These are phyloP conservation scores for Saccharomycopsis babjevae DNA, from an alignment of 805 yeast species.

Conservation along the genomic window DNA sequence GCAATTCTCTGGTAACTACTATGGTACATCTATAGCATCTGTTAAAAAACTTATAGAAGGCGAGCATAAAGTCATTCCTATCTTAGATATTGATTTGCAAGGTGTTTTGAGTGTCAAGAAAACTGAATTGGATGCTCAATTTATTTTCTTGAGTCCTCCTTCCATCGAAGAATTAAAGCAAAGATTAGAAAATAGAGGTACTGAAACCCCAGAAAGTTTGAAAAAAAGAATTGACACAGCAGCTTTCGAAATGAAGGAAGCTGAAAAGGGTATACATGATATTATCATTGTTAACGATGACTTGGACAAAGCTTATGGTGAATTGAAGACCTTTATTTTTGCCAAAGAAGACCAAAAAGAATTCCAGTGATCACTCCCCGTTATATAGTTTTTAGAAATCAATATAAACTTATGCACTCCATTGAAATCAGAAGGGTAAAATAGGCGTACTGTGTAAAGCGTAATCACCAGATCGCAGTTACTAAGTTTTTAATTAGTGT, in stretches of 20 bases:
- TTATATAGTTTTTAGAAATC: neutral
- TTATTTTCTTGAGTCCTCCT: slow-evolving; percentile 86
- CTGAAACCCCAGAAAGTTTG: slow-evolving; percentile 82
- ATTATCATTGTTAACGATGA: slow-evolving; percentile 82
- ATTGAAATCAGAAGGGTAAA: too few species aligned
- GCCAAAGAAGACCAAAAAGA: slow-evolving; percentile 22
- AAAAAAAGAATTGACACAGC: slow-evolving; percentile 84
- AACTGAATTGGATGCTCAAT: slow-evolving; percentile 75
- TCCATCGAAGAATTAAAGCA: slow-evolving; percentile 64
- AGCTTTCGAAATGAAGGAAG: slow-evolving; percentile 75
- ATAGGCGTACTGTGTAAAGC: too few species aligned
- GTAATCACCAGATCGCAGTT: too few species aligned
- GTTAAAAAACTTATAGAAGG: slow-evolving; percentile 62
- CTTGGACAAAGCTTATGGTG: slow-evolving; percentile 75
- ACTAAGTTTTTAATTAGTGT: too few species aligned
- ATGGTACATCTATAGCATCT: slow-evolving; percentile 85
- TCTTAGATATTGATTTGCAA: slow-evolving; percentile 97
- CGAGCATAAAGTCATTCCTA: slow-evolving; percentile 62
- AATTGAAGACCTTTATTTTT: slow-evolving; percentile 70
- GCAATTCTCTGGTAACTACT: slow-evolving; percentile 93
- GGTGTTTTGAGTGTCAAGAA: slow-evolving; percentile 90
- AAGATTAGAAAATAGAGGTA: slow-evolving; percentile 84
- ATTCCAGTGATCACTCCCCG: neutral
- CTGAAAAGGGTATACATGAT: slow-evolving; percentile 90
- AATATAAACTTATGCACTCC: too few species aligned